These are phyloP conservation scores for Penicillium thymicola DNA, from an alignment of 2,329 filamentous ascomycete genomes.

Conservation along the genomic window DNA sequence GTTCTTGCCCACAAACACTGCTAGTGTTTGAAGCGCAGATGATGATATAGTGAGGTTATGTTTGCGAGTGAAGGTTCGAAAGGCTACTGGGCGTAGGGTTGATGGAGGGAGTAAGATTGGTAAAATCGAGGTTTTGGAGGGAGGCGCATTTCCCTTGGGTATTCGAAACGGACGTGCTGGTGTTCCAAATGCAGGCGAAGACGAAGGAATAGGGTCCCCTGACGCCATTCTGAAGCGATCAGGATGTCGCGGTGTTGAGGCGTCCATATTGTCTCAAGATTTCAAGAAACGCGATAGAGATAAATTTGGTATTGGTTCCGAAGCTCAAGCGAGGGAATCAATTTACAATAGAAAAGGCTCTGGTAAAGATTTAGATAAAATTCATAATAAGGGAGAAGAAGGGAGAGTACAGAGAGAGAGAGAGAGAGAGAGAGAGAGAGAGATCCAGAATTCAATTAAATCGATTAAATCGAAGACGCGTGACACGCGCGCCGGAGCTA, in stretches of 20 bases:
- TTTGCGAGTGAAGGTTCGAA: conserved; percentile 95
- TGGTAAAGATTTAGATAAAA: background rate
- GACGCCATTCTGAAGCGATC: conserved; percentile 20
- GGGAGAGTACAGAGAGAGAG: background rate
- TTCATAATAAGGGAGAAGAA: background rate
- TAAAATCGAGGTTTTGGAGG: conserved; percentile 64
- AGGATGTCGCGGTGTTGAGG: conserved; percentile 22
- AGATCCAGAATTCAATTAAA: conserved; percentile 4
- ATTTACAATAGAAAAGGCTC: background rate
- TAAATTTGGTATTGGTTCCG: background rate
- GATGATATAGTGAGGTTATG: conserved; percentile 91
- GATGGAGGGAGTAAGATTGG: conserved; percentile 86
- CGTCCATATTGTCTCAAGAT: conserved; percentile 15
- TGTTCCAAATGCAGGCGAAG: conserved; percentile 85
- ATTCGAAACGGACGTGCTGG: conserved; percentile 69
- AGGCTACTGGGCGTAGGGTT: conserved; percentile 83
- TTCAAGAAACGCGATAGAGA: background rate
- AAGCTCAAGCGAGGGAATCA: background rate
- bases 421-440: background rate
- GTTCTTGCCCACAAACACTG: conserved; percentile 85
- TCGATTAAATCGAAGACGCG: conserved; percentile 8
- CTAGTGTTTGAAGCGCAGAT: conserved; percentile 77
- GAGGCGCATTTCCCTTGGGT: conserved; percentile 44
- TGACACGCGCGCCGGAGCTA: conserved; percentile 4
- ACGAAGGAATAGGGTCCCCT: conserved; percentile 70